Base-by-base conservation (phyloP, 2,329 filamentous ascomycete species). In the Thelonectria blattea region DNA sequence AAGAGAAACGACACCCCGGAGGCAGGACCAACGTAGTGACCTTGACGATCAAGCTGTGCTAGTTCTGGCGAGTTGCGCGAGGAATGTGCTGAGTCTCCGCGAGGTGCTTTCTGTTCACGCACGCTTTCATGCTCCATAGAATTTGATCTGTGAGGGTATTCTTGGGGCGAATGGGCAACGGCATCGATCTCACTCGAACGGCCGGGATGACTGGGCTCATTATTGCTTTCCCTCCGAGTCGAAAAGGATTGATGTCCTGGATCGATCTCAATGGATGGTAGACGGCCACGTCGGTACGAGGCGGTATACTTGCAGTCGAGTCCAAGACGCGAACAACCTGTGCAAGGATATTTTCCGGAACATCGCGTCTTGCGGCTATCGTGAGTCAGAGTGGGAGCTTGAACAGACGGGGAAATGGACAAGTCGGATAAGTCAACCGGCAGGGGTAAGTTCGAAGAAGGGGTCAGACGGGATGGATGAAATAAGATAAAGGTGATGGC, bases 301-400 rank as follows among this genome's bases (percentile, higher is more conserved):
- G 68, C 68, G 6, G 68, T 71, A 41, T 66, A 70, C 27, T 61
- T 66, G 22, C 69, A 70, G 11, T 68, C 64, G 2, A 70, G 61
- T 9, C 60, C 46, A 15, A 70, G 62, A 0, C 65, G 68, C 1
- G 66, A 64, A 42, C 68, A 71, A 4, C 67, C 60, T 7, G 63
- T 52, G 50, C 68, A 70, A 3, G 66, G 66, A 46, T 65, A 69
- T 45, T 64, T 68, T 3, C 67, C 68, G 2, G 68, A 70, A 48
- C 69, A 71, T 24, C 67, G 61, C 42, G 69, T 69, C 27, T 71
- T 71, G 15, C 68, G 68, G 12, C 68, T 71, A 20, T 9, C 2
- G 30, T 37, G 17, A 3, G 56, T 58, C 30, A 24, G 58, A 24
- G n/a, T 51, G 30, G 9, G 27, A 30, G 27, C 27, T 6, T 30